Base-by-base conservation (phyloP, 768 basidiomycete genomes). In the Pluteus cervinus region DNA sequence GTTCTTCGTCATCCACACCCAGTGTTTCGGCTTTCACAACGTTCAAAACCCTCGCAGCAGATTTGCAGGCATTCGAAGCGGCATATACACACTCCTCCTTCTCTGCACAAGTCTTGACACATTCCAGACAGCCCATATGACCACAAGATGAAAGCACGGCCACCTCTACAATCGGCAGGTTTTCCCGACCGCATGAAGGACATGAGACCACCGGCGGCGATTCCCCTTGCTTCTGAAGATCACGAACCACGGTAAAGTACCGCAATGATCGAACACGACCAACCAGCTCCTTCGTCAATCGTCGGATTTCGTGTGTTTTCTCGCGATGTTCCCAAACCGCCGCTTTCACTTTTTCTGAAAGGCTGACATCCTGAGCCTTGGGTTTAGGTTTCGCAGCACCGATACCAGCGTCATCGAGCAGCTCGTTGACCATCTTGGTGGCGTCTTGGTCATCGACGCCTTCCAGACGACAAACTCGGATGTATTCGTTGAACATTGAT, bases 121-220 rank as follows among this genome's bases (percentile, higher is more conserved):
- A 92, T 2, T 68, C 58, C 48, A 75, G 56, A 50, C 89, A 92
- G 3, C 92, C 90, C 52, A 76, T 80, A 55, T 97, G 92, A 6
- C 92, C 92, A 47, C 92, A 97, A 15, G 88, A 90, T 4, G 91
- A 93, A 23, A 94, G 68, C 3, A 96, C 82, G 15, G 88, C 83
- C 39, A 89, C 67, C 37, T 91, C 83, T 7, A 68, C 62, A 45
- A 81, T 68, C 2, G 76, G 76, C 24, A 86, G 58, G 40, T 63
- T 62, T 32, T 72, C 61, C 32, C 69, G 66, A 20, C 62, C 63
- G 48, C 87, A 91, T 25, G 56, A 56, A 4, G 81, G 79, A 46
- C 88, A 90, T 7, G 69, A 58, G 25, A 85, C 67, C 20, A 64
- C 60, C 12, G 76, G 69, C 7, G 80, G 78, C 8, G 60, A 61